phyloP scores from a whole-genome alignment of 2,329 filamentous ascomycete species.

The Colletotrichum ledebouriae region DNA sequence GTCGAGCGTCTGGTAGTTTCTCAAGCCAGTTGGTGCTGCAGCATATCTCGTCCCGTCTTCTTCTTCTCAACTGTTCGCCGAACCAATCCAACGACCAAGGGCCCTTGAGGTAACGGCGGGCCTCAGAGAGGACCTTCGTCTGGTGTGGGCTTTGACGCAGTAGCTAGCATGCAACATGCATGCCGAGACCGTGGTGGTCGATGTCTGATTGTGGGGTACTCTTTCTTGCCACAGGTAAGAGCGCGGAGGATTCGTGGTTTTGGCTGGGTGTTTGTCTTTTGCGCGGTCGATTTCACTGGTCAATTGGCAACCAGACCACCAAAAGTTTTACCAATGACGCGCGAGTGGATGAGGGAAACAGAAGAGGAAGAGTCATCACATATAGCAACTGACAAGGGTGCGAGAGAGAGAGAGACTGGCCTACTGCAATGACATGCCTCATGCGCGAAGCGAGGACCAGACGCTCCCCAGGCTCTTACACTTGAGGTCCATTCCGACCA shows the following conservation, averaged over 20 bases:
- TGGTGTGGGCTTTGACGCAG: conserved; percentile 4
- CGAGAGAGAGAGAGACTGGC: neutral
- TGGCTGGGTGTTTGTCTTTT: neutral
- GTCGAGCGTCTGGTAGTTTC: neutral
- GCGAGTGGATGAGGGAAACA: too few species aligned
- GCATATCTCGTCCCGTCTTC: neutral
- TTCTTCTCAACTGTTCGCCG: conserved; percentile 17
- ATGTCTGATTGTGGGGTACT: too few species aligned
- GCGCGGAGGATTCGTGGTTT: neutral
- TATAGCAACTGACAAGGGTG: neutral
- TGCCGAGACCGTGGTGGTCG: too few species aligned
- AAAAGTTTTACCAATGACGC: too few species aligned
- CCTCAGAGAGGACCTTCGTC: neutral
- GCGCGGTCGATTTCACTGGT: conserved; percentile 35
- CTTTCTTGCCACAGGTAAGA: too few species aligned
- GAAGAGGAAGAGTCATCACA: conserved; percentile 26
- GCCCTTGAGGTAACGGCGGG: neutral
- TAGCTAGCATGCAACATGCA: too few species aligned
- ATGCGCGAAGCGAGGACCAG: conserved; percentile 11
- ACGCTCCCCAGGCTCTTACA: conserved; percentile 4
- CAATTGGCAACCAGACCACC: conserved; percentile 23
- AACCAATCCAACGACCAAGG: conserved; percentile 4
- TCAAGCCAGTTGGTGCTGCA: neutral
- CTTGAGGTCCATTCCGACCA: neutral
- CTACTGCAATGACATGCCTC: conserved; percentile 31